Evolutionary conservation across 78 protist genomes (phyloP), one percentile per base, ranked within the genome.

Genomic region (Dictyostelium intermedium): DNA sequence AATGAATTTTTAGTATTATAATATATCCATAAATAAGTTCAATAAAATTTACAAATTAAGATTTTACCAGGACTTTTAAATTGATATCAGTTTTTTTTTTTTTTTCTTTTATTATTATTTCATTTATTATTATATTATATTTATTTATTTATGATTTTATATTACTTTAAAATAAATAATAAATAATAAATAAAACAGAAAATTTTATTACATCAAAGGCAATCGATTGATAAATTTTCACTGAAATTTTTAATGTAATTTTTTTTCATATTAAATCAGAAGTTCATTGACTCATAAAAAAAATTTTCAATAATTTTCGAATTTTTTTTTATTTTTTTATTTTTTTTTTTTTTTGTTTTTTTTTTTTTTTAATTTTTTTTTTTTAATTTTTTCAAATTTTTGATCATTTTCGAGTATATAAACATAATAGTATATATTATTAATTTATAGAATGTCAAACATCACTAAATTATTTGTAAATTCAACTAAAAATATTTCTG

Each of bases 391-490:
- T 70, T 70, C 32, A n/a, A n/a, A 30, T 27, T 69, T 69, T 69
- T 69, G 76, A 69, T 69, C 76, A 69, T 69, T 69, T n/a, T 69
- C 20, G 23, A 66, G 39, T 69, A 69, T 69, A 69, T n/a, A n/a
- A 69, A 69, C 18, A 27, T 27, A 30, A 13, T 27, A 61, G 32
- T 27, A 69, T 69, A 69, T 27, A 69, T 69, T 63, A 63, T 63
- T 63, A 63, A 69, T 72, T n/a, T 72, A 37, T 13, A 76, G 34
- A 76, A 76, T 76, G 82, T 74, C 50, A 74, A 74, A 74, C 56
- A 74, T 39, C 53, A 23, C 82, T 4, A 74, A 37, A 74, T 74
- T 74, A 74, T 74, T 74, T 74, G 53, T 30, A 5, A 39, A 18
- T 20, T 74, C 82, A 23, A 20, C 56, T 37, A 74, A 74, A 39